Evolutionary conservation across 768 basidiomycete species (phyloP), one percentile per base, ranked within the genome.

Genomic region (Boletus rex-veris): DNA sequence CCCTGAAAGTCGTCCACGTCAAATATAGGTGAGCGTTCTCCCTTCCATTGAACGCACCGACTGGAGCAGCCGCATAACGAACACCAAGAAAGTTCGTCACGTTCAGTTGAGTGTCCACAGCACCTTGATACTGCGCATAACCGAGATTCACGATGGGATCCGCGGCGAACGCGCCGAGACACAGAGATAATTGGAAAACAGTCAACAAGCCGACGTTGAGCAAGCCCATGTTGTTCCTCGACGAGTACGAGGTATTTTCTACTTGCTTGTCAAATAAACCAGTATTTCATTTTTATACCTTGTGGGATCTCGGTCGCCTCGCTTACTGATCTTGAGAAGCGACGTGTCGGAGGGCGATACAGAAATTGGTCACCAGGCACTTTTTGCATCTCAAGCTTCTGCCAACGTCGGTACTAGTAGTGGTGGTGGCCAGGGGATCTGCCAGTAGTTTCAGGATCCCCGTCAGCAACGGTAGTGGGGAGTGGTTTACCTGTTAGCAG

Each of bases 81-180:
- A 70, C 48, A 3, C 66, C 65, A 4, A 70, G 53, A 37, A 70
- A 70, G n/a, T 55, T 64, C 4, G 68, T 62, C 7, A 59, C 60
- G 36, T 53, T 57, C n/a, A 38, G 48, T 8, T 21, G 30, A 0
- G 58, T 28, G 41, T 68, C 47, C n/a, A 62, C 55, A 8, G 50
- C 21, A 1, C 66, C 68, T 57, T 69, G 66, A 45, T 70, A 70
- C 33, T 54, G 41, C 3, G 62, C 60, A 43, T 69, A 69, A 41
- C 65, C 68, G 21, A 69, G 58, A 42, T 69, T 47, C 31, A 68
- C 55, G 28, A 57, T 55, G 15, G 58, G 36, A 9, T 47, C 48
- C 5, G 33, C 35, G 4, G 63, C 58, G 21, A 48, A 35, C 18
- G 37, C 45, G 5, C 5, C 9, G 26, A 59, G 51, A 46, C 38